phyloP scores from a whole-genome alignment of 2,329 filamentous ascomycete genomes.

The Thielaviopsis ethacetica region DNA sequence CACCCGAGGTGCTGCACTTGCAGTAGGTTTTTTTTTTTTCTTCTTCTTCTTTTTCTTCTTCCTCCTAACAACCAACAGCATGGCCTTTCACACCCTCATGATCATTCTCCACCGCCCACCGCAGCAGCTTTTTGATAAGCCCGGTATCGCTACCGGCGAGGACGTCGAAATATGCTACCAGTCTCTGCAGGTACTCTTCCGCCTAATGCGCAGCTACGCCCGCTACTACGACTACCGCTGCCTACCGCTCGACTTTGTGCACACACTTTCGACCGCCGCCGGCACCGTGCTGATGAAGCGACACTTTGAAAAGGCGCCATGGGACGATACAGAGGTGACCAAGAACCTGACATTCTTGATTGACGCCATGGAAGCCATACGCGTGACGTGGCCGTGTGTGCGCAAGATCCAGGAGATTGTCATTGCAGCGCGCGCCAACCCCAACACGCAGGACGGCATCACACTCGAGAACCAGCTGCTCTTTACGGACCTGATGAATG shows the following conservation, averaged over 20 bases:
- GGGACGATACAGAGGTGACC: conserved; percentile 30
- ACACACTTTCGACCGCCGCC: conserved; percentile 30
- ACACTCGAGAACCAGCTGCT: neutral
- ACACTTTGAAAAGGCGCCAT: conserved; percentile 23
- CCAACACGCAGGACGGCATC: neutral
- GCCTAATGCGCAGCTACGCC: conserved; percentile 27
- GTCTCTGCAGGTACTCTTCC: conserved; percentile 28
- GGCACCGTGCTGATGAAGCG: conserved; percentile 30
- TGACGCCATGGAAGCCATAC: conserved; percentile 34
- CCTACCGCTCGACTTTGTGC: conserved; percentile 31
- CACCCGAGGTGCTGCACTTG: conserved; percentile 29
- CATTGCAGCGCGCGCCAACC: conserved; percentile 13
- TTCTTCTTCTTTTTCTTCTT: neutral
- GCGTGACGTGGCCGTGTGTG: conserved; percentile 31
- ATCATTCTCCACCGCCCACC: conserved; percentile 34
- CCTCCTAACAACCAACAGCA: conserved; percentile 13
- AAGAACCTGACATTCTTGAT: conserved; percentile 31
- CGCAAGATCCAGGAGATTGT: conserved; percentile 23
- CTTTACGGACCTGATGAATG: conserved; percentile 3
- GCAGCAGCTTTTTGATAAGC: conserved; percentile 25
- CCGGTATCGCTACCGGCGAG: conserved; percentile 24
- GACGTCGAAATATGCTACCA: conserved; percentile 34
- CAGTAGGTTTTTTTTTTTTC: conserved; percentile 16
- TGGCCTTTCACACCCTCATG: conserved; percentile 34
- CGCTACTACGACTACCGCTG: conserved; percentile 27